These are phyloP conservation scores for Trypanosoma brucei DNA, from an alignment of 208 protist species.

Conservation along the genomic window DNA sequence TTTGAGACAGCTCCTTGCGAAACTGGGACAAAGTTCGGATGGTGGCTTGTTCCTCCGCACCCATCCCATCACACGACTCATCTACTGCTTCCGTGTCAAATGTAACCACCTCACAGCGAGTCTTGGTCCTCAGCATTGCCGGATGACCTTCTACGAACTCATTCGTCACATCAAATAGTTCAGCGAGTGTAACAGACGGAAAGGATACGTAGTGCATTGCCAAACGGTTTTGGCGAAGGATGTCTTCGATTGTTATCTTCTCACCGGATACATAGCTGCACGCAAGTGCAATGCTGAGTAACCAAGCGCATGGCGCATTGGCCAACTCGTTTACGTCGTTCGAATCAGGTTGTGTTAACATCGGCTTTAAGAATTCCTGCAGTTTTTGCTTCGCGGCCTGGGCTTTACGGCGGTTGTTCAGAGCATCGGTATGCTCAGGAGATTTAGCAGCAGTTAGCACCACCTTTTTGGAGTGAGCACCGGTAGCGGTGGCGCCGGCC, in stretches of 20 bases:
- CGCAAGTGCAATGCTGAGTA: constrained; percentile 69
- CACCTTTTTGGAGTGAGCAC: neutral
- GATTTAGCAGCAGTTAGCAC: neutral
- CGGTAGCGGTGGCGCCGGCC: neutral
- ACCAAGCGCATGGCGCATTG: constrained; percentile 75
- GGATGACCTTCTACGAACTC: constrained; percentile 67
- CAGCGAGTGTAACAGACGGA: constrained; percentile 71
- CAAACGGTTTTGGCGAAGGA: constrained; percentile 79
- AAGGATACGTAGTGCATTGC: constrained; percentile 77
- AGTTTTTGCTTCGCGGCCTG: constrained; percentile 33
- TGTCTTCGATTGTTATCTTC: constrained; percentile 68
- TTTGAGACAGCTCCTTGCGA: constrained; percentile 71
- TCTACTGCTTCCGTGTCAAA: constrained; percentile 70
- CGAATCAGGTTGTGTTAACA: constrained; percentile 41
- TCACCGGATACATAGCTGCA: constrained; percentile 72
- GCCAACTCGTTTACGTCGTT: constrained; percentile 27
- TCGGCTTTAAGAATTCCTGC: constrained; percentile 49
- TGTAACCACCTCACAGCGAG: constrained; percentile 83
- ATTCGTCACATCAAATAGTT: constrained; percentile 77
- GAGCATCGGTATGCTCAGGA: neutral
- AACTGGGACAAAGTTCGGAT: constrained; percentile 71
- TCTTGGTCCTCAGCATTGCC: constrained; percentile 36
- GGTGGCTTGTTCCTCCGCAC: constrained; percentile 68
- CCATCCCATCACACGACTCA: constrained; percentile 27
- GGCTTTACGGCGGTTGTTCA: constrained; percentile 26